Evolutionary conservation across 306 rosid species (phyloP).

Genomic region (Vigna trinervia): DNA sequence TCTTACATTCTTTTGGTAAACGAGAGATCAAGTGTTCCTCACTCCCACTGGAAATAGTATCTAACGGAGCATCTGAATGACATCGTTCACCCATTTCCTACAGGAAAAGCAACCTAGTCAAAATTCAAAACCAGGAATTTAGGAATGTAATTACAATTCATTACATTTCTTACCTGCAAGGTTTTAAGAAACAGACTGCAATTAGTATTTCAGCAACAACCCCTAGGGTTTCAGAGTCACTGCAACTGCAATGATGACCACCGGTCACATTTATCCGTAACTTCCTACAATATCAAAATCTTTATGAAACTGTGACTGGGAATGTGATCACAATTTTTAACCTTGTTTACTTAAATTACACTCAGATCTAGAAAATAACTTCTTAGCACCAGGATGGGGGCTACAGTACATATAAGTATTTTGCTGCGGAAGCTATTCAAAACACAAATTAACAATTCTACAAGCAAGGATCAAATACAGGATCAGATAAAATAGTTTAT

Average conservation of each 20-base stretch:
- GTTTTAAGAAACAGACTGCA: neutral
- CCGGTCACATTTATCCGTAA: neutral
- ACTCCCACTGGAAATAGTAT: slow-evolving; percentile 18
- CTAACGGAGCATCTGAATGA: slow-evolving; percentile 14
- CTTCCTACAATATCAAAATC: neutral
- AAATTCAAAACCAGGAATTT: neutral
- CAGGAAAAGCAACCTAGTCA: slow-evolving; percentile 14
- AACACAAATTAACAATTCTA: neutral
- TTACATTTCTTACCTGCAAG: neutral
- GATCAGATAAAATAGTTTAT: neutral
- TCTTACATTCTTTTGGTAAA: slow-evolving; percentile 26
- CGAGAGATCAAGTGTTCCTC: slow-evolving; percentile 5
- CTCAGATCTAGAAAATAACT: slow-evolving; percentile 8
- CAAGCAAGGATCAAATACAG: neutral
- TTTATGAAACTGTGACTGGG: neutral
- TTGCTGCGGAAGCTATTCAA: slow-evolving; percentile 6
- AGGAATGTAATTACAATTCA: neutral
- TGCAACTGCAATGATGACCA: neutral
- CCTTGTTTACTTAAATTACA: neutral
- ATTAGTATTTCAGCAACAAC: neutral
- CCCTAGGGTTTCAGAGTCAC: neutral
- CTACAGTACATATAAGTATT: neutral
- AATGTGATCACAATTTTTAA: neutral
- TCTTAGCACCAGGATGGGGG: neutral
- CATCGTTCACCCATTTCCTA: slow-evolving; percentile 41